Evolutionary conservation across 2,329 filamentous ascomycete genomes (phyloP), one percentile per base, ranked within the genome.

Genomic region (Monosporascus sp.): DNA sequence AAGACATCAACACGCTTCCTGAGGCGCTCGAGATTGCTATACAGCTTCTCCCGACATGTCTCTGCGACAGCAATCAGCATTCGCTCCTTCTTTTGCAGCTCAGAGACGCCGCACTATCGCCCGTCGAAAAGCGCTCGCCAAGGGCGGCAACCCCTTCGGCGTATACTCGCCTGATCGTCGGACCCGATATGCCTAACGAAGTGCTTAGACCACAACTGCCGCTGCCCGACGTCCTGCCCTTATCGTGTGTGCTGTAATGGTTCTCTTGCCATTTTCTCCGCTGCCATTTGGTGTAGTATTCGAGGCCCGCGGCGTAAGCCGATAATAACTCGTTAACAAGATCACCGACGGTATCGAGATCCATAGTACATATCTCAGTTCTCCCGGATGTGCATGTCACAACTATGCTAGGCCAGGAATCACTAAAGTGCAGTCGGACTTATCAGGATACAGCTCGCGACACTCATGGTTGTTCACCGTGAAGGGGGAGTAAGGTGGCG

Each of bases 201-300:
- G 67, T 66, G 53, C 64, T 66, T 44, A 72, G 59, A 15, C 68
- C 70, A 54, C 68, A 73, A 39, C 60, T 61, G 41, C 59, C 61
- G 7, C 56, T 50, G 15, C 50, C 53, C 14, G 48, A 50, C 5
- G 11, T 7, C 7, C 36, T 49, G 5, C 46, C 55, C 27, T 48
- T 56, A 25, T 39, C 51, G 24, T 52, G 55, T 2, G 56, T 56
- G 18, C 54, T 59, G 52, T 74, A 73, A 53, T 70, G 66, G 53
- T 74, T 72, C 31, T 61, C 50, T 41, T 55, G 56, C 51, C 67
- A 65, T 35, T 69, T 64, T 20, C 62, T 63, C 51, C 60, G 60
- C 52, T 68, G 68, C 72, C 72, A 75, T 18, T 56, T 61, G 2
- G 62, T 57, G 62, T 74, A 73, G 54, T 65, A 65, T 31, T 66